Evolutionary conservation across 192 early-diverging fungal genomes (phyloP), one percentile per base, ranked within the genome.

Genomic region (Rhizoclosmatium sp.): DNA sequence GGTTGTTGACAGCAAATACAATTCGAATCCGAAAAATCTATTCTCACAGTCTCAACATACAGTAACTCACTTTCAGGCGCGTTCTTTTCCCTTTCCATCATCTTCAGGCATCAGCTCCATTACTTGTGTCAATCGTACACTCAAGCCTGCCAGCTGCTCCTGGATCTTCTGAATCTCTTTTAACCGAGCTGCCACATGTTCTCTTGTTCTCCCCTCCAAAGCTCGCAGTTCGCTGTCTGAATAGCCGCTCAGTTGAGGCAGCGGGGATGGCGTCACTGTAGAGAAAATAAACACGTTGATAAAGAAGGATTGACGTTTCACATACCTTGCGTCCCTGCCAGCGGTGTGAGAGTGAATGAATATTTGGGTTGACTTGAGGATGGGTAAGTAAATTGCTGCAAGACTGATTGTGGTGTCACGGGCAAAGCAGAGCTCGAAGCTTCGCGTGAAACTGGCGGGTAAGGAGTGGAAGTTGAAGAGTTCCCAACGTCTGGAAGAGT

Each of bases 181-280:
- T 3, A 89, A 71, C 31, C 88, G 82, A 12, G 54, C 65, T n/a
- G 82, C 71, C 4, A 87, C 71, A 9, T 80, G 79, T n/a, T 78
- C 71, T n/a, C 88, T 81, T 41, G 83, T 79, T n/a, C 51, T 16
- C n/a, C 88, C 88, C 62, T 89, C 86, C 82, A 89, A 65, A 23
- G 21, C 21, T 16, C 72, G 75, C 14, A 89, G 78, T 62, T 89
- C 78, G 7, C 75, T 80, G 71, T 89, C 86, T 12, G 83, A 80
- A 16, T 86, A 68, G 51, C 78, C 75, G 39, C 84, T 84, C 4
- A 83, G 65, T 14, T 66, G 79, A 41, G 45, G 9, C 12, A 46
- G 12, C 46, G 41, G 46, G 67, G 67, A 0, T n/a, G 39, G 46
- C 0, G 67, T 12, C 31, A 47, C 39, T 64, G 39, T 64, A 9